phyloP scores from a whole-genome alignment of 2,329 filamentous ascomycete species.

The Monilinia fructigena region DNA sequence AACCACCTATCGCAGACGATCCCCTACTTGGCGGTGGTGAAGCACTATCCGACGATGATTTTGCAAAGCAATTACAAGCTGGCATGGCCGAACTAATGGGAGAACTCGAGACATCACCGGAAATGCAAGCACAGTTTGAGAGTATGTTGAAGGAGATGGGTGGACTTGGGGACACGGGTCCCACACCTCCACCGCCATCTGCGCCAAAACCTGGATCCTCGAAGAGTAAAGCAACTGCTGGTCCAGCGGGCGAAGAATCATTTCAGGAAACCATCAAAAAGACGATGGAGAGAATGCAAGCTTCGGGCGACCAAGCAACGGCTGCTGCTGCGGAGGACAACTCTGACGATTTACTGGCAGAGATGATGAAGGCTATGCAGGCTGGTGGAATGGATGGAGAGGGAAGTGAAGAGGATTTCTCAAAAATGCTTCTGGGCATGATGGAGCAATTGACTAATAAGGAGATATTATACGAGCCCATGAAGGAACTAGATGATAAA shows the following conservation, averaged over 20 bases:
- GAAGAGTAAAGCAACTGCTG: constrained; percentile 23
- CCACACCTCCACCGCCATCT: constrained; percentile 28
- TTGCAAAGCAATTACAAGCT: constrained; percentile 81
- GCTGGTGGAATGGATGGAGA: constrained; percentile 57
- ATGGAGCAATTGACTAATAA: constrained; percentile 99
- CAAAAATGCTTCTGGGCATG: constrained; percentile 94
- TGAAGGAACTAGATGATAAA: constrained; percentile 94
- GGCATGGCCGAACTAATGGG: constrained; percentile 84
- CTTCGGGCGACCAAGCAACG: constrained; percentile 80
- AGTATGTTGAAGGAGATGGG: constrained; percentile 72
- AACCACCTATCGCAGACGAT: constrained; percentile 32
- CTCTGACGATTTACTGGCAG: constrained; percentile 79
- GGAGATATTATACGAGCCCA: constrained; percentile 96
- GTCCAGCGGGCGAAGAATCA: constrained; percentile 52
- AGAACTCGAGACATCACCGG: constrained; percentile 64
- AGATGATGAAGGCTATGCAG: constrained; percentile 88
- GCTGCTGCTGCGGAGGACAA: constrained; percentile 68
- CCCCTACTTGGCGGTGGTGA: constrained; percentile 36
- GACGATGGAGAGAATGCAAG: constrained; percentile 96
- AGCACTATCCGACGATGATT: constrained; percentile 67
- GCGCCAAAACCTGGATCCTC: constrained; percentile 23
- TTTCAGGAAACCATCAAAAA: constrained; percentile 92
- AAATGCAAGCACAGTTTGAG: constrained; percentile 78
- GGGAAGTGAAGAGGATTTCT: constrained; percentile 77
- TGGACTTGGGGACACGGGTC: constrained; percentile 46